phyloP scores from a whole-genome alignment of 768 basidiomycete species.

The Panus rudis region DNA sequence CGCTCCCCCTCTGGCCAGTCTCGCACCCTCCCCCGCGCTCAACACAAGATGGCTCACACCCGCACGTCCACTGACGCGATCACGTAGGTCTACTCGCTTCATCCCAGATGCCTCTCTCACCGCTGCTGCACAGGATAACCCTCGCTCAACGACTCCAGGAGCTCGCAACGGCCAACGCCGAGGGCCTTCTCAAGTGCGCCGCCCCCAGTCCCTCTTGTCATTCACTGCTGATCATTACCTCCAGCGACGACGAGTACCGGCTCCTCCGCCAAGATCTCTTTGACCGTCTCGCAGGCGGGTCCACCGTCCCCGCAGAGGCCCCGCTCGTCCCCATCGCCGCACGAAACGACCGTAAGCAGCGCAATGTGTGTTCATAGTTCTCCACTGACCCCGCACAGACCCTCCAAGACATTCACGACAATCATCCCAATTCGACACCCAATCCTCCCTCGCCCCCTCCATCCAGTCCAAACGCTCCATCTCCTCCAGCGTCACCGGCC shows the following conservation, averaged over 20 bases:
- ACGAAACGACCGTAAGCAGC: conserved; percentile 1
- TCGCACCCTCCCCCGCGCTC: conserved; percentile 12
- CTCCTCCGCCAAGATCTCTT: conserved; percentile 79
- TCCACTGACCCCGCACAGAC: too few relatives aligned
- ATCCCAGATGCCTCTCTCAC: conserved; percentile 7
- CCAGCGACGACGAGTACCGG: conserved; percentile 81
- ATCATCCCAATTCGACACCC: conserved; percentile 18
- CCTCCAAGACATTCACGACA: too few relatives aligned
- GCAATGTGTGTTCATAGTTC: too few relatives aligned
- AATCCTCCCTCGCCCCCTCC: conserved; percentile 22
- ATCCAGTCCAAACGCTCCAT: conserved; percentile 28
- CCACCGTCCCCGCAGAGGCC: conserved; percentile 52
- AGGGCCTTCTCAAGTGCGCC: conserved; percentile 70
- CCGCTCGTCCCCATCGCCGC: conserved; percentile 51
- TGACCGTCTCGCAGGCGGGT: conserved; percentile 61
- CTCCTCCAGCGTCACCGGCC: conserved; percentile 27
- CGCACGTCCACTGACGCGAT: conserved; percentile 25
- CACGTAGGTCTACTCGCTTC: conserved; percentile 22
- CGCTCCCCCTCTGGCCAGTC: conserved; percentile 12
- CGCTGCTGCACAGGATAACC: conserved; percentile 44
- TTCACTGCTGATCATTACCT: conserved; percentile 2
- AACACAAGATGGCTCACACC: conserved; percentile 7
- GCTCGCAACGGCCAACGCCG: conserved; percentile 70
- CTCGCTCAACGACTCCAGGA: conserved; percentile 79
- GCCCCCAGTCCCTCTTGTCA: conserved; percentile 2